phyloP scores from a whole-genome alignment of 225 moss, liverwort and hornwort species.

The Antitrichia curtipendula region DNA sequence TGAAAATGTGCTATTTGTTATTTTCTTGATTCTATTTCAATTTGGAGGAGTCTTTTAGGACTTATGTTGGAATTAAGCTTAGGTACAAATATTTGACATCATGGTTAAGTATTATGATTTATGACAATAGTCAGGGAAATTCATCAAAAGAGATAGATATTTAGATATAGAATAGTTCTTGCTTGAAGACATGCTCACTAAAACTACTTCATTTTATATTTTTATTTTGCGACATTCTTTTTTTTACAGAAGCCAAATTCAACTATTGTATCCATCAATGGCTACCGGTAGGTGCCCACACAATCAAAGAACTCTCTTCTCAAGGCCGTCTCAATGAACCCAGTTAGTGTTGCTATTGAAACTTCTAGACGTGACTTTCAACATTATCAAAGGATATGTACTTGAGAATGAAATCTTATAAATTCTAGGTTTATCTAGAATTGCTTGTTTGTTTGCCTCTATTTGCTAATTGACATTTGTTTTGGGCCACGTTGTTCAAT shows the following conservation, averaged over 20 bases:
- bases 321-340: not conserved
- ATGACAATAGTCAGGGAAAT: rapidly evolving
- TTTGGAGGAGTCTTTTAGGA: too few relatives aligned
- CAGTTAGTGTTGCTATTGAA: conserved; percentile 51
- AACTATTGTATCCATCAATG: not conserved
- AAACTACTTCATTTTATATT: too few relatives aligned
- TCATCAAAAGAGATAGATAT: too few relatives aligned
- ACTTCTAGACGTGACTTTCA: conserved; percentile 12
- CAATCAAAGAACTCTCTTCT: not conserved
- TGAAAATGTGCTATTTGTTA: not conserved
- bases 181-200: not conserved
- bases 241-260: not conserved
- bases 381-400: not conserved
- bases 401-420: not conserved
- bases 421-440: not conserved
- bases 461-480: too few relatives aligned
- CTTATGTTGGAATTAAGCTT: not conserved
- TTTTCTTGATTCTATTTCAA: not conserved
- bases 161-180: too few relatives aligned
- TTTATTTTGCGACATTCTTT: not conserved
- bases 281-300: not conserved
- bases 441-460: not conserved
- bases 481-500: too few relatives aligned
- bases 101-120: too few relatives aligned
- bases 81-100: not conserved